phyloP scores from a whole-genome alignment of 306 rosid genomes.

The Sicyos baderoa region DNA sequence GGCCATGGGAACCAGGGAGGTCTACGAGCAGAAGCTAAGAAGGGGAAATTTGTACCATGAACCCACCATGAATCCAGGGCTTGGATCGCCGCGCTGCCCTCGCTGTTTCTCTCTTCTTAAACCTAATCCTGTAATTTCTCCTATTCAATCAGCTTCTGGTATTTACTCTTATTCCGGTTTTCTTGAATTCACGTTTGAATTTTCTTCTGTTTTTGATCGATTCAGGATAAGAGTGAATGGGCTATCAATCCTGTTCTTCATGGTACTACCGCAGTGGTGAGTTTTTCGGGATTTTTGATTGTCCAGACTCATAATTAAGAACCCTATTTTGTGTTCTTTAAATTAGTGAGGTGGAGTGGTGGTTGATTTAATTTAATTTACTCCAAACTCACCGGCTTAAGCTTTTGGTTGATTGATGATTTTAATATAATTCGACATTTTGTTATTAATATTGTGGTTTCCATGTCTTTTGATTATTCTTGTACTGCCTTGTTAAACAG shows the following conservation, averaged over 20 bases:
- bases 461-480: not conserved
- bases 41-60: slow-evolving; percentile 67
- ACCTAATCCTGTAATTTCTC: slow-evolving; percentile 36
- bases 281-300: slow-evolving; percentile 22
- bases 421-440: not conserved
- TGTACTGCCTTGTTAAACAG: slow-evolving; percentile 28
- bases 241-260: slow-evolving; percentile 68
- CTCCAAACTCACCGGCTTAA: no score
- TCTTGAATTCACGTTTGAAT: not conserved
- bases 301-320: not conserved
- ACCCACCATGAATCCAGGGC: slow-evolving; percentile 86
- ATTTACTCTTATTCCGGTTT: not conserved
- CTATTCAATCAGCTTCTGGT: not conserved
- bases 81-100: slow-evolving; percentile 80
- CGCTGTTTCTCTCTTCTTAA: slow-evolving; percentile 75
- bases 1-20: slow-evolving; percentile 76
- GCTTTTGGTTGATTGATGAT: no score
- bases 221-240: slow-evolving; percentile 75
- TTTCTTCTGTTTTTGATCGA: not conserved
- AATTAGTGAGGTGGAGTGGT: no score
- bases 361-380: no score
- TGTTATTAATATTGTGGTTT: not conserved
- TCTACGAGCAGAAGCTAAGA: slow-evolving; percentile 71
- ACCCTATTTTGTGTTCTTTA: not conserved
- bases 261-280: slow-evolving; percentile 63